Evolutionary conservation across 1,284 basidiomycete genomes (phyloP).

Genomic region (Coriolopsis trogii): DNA sequence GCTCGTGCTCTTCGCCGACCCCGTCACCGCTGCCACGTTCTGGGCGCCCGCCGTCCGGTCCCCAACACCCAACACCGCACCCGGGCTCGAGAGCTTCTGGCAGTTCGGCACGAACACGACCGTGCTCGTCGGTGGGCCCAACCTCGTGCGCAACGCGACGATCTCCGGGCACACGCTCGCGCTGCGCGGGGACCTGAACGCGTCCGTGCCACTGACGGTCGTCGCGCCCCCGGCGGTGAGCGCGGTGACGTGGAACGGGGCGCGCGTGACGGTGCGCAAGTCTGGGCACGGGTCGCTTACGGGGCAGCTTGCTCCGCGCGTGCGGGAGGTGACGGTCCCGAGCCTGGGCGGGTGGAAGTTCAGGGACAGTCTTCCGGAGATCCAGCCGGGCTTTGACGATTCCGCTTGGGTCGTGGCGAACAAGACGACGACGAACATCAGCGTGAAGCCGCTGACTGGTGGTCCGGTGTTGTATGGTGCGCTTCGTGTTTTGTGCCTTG

Average conservation of each 20-base stretch:
- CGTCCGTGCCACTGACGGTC: conserved; percentile 45
- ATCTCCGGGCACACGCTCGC: conserved; percentile 41
- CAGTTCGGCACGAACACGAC: conserved; percentile 55
- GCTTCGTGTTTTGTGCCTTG: background rate
- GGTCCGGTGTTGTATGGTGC: conserved; percentile 68
- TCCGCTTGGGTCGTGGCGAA: conserved; percentile 65
- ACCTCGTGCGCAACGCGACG: conserved; percentile 56
- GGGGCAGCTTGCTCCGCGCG: conserved; percentile 27
- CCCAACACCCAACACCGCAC: conserved; percentile 19
- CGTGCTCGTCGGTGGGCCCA: conserved; percentile 56
- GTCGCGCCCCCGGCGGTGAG: conserved; percentile 55
- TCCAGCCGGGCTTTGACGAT: conserved; percentile 58
- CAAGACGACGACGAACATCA: conserved; percentile 71
- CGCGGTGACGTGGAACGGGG: conserved; percentile 72
- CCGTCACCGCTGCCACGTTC: conserved; percentile 60
- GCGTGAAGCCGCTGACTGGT: conserved; percentile 69
- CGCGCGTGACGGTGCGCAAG: conserved; percentile 42
- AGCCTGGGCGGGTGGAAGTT: conserved; percentile 67
- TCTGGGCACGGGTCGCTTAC: conserved; percentile 25
- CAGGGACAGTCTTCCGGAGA: conserved; percentile 73
- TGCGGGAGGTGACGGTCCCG: conserved; percentile 34
- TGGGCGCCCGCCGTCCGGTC: conserved; percentile 50
- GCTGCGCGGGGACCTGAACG: conserved; percentile 51
- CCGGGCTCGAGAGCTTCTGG: conserved; percentile 47
- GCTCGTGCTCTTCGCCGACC: conserved; percentile 68